These are phyloP conservation scores for Rugonectria rugulosa DNA, from an alignment of 2,329 filamentous ascomycete genomes.

Conservation along the genomic window DNA sequence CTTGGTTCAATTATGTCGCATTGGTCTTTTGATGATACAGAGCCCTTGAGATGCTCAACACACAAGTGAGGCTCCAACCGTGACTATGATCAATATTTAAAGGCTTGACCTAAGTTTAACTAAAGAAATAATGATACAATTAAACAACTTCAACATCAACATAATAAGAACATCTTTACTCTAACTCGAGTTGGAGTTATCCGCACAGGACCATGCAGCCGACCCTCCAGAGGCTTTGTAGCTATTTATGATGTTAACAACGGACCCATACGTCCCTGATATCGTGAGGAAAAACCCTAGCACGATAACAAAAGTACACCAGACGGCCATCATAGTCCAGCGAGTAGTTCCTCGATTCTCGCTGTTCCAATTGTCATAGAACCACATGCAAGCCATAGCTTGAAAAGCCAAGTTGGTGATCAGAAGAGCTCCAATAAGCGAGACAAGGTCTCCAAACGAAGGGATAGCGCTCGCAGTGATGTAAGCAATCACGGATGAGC, in stretches of 20 bases:
- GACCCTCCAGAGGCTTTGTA: not conserved
- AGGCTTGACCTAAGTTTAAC: no score
- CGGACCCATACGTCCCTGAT: constrained; percentile 9
- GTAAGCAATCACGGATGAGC: constrained; percentile 40
- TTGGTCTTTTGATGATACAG: no score
- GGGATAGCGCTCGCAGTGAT: constrained; percentile 44
- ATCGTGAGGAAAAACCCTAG: constrained; percentile 8
- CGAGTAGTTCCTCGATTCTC: not conserved
- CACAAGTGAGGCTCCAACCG: no score
- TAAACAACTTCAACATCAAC: no score
- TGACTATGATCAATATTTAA: no score
- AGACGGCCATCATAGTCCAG: constrained; percentile 2
- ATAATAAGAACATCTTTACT: no score
- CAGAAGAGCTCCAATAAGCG: constrained; percentile 16
- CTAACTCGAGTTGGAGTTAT: constrained; percentile 12
- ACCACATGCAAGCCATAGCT: constrained; percentile 49
- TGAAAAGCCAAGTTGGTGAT: constrained; percentile 41
- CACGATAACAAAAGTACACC: constrained; percentile 3
- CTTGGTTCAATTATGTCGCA: no score
- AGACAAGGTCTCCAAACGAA: constrained; percentile 38
- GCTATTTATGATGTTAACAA: constrained; percentile 6
- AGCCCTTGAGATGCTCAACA: no score
- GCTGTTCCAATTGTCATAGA: constrained; percentile 49
- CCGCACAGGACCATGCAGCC: constrained; percentile 5
- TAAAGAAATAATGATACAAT: no score